Percentiles rank a stretch among this genome's conserved stretches.
phyloP scores from a whole-genome alignment of 208 protist genomes.

The Acanthamoeba lenticulata region DNA sequence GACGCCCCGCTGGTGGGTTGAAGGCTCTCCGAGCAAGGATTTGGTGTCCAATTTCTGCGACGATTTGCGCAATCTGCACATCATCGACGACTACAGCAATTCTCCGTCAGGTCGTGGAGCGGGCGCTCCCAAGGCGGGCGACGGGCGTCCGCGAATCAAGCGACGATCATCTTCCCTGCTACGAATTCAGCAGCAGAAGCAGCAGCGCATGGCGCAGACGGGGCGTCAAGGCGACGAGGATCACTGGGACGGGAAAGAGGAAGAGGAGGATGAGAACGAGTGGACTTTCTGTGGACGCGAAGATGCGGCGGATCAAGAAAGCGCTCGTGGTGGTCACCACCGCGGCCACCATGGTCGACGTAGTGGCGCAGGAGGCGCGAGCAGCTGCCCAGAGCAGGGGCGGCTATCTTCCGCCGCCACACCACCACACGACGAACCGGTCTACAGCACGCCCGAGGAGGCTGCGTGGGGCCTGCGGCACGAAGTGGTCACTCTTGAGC shows the following conservation, averaged over 20 bases:
- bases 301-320: not conserved
- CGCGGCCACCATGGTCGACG: too few relatives aligned
- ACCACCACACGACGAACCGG: not conserved
- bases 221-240: slow-evolving; percentile 1
- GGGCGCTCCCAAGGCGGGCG: not conserved
- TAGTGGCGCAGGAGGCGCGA: too few relatives aligned
- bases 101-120: not conserved
- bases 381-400: not conserved
- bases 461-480: slow-evolving; percentile 38
- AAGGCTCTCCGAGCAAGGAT: slow-evolving; percentile 46
- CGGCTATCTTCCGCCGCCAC: not conserved
- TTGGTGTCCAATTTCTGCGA: slow-evolving; percentile 66
- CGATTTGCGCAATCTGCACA: slow-evolving; percentile 63
- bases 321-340: too few relatives aligned
- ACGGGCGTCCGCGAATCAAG: slow-evolving; percentile 59
- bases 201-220: slow-evolving; percentile 34
- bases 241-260: not conserved
- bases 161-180: slow-evolving; percentile 53
- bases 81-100: slow-evolving; percentile 69
- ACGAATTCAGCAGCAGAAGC: slow-evolving; percentile 19
- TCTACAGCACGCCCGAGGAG: not conserved
- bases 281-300: slow-evolving; percentile 4
- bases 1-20: not conserved
- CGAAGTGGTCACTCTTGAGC: slow-evolving; percentile 63
- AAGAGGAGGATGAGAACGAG: slow-evolving; percentile 15